These are phyloP conservation scores for Escovopsis sp. DNA, from an alignment of 2,329 filamentous ascomycete species.

Conservation along the genomic window DNA sequence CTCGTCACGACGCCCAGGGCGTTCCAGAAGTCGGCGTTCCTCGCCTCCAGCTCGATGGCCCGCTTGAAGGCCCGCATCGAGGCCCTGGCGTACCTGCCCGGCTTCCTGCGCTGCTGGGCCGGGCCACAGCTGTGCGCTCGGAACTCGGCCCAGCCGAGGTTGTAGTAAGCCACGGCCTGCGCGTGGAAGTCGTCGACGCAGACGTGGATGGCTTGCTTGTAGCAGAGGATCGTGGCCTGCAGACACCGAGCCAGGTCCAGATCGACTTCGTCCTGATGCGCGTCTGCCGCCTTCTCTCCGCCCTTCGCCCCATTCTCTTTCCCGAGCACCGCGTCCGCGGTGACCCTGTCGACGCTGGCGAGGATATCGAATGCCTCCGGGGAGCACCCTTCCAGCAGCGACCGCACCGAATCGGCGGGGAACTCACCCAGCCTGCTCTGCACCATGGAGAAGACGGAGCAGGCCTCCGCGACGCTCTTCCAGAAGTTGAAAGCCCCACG, in stretches of 20 bases:
- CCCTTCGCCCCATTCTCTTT: constrained; percentile 11
- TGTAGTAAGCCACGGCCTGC: constrained; percentile 93
- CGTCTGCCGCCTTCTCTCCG: constrained; percentile 4
- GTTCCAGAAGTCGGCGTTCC: constrained; percentile 96
- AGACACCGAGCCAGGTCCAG: constrained; percentile 44
- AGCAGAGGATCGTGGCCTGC: constrained; percentile 63
- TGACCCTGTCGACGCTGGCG: constrained; percentile 52
- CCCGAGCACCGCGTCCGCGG: constrained; percentile 27
- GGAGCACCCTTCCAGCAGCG: constrained; percentile 41
- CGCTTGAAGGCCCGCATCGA: constrained; percentile 86
- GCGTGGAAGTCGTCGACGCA: constrained; percentile 65
- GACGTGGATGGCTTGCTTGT: constrained; percentile 70
- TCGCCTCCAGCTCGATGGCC: constrained; percentile 86
- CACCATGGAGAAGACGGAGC: constrained; percentile 66
- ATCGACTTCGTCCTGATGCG: constrained; percentile 30
- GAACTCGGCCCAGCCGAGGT: constrained; percentile 87
- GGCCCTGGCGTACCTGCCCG: constrained; percentile 58
- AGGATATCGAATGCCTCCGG: constrained; percentile 46
- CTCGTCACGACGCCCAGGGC: constrained; percentile 84
- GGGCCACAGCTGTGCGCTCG: constrained; percentile 58
- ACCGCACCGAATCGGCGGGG: constrained; percentile 40
- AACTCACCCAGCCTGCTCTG: constrained; percentile 52
- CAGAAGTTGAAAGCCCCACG: constrained; percentile 80
- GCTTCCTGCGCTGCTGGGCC: constrained; percentile 36
- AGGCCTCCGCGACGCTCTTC: constrained; percentile 85